Conservation (phyloP, 495 filamentous ascomycete species). For the Lophiotrema nucula region DNA sequence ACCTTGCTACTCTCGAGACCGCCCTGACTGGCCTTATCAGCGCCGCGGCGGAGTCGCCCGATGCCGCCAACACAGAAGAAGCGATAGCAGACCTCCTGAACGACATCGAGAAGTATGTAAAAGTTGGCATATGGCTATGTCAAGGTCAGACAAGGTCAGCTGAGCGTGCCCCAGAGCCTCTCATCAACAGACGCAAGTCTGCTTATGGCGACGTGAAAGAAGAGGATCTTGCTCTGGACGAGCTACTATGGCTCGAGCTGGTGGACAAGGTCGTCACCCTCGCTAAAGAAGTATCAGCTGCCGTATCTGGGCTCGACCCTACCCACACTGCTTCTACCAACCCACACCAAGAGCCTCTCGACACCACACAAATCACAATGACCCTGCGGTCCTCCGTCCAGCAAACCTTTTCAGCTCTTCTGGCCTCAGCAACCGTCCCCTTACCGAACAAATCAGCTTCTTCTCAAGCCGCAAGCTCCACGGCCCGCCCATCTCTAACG, state of each 20-base stretch:
- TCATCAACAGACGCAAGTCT: slow-evolving; percentile 45
- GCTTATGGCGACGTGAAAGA: slow-evolving; percentile 43
- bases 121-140: slow-evolving; percentile 93
- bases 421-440: slow-evolving; percentile 47
- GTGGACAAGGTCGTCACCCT: slow-evolving; percentile 82
- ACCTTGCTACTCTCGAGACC: slow-evolving; percentile 74
- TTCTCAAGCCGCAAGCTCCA: neutral
- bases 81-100: slow-evolving; percentile 64
- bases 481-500: neutral
- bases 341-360: slow-evolving; percentile 12
- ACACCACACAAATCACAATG: slow-evolving; percentile 51
- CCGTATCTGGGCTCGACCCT: slow-evolving; percentile 24
- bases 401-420: slow-evolving; percentile 82
- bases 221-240: slow-evolving; percentile 69
- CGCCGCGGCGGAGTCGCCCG: slow-evolving; percentile 53
- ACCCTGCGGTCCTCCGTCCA: slow-evolving; percentile 78
- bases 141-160: slow-evolving; percentile 76
- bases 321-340: slow-evolving; percentile 1
- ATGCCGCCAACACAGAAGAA: slow-evolving; percentile 54
- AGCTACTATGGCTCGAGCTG: slow-evolving; percentile 85
- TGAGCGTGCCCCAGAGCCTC: slow-evolving; percentile 24
- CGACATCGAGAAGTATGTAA: slow-evolving; percentile 79
- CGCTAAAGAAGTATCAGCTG: slow-evolving; percentile 52
- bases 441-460: slow-evolving; percentile 54
- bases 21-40: slow-evolving; percentile 71